Evolutionary conservation across 805 yeast species (phyloP).

Genomic region (Starmerella tilneyi): DNA sequence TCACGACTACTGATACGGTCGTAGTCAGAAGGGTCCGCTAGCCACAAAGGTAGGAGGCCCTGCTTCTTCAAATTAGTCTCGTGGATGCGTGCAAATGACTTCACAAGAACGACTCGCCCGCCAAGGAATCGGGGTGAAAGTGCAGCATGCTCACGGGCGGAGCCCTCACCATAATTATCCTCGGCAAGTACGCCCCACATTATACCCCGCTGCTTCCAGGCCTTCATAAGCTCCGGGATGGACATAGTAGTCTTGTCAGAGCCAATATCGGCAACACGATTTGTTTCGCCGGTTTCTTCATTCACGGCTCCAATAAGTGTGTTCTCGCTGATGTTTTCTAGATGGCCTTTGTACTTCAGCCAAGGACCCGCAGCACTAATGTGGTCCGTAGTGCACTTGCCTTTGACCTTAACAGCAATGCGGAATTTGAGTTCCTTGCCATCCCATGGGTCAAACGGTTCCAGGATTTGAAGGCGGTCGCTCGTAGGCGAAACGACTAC

Average conservation of each 20-base stretch:
- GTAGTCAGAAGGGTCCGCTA: constrained; percentile 82
- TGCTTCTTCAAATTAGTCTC: constrained; percentile 97
- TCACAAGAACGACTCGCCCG: constrained; percentile 76
- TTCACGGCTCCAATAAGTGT: constrained; percentile 95
- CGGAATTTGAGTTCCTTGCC: constrained; percentile 71
- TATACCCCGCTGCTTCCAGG: constrained; percentile 75
- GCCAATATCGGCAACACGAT: constrained; percentile 66
- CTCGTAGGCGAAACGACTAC: constrained; percentile 77
- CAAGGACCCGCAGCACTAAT: constrained; percentile 98
- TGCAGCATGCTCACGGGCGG: constrained; percentile 98
- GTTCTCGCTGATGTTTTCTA: constrained; percentile 89
- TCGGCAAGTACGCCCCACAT: constrained; percentile 97
- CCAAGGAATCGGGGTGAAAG: constrained; percentile 90
- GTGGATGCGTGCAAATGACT: constrained; percentile 96
- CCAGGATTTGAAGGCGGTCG: constrained; percentile 81
- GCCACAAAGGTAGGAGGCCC: constrained; percentile 91
- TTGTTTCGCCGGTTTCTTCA: constrained; percentile 93
- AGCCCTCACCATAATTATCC: constrained; percentile 97
- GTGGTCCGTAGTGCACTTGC: constrained; percentile 97
- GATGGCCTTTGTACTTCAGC: constrained; percentile 96
- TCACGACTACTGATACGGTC: constrained; percentile 74
- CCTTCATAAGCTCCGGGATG: constrained; percentile 93
- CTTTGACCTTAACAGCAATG: constrained; percentile 82
- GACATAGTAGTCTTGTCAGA: constrained; percentile 59
- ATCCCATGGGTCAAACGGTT: constrained; percentile 79